These are phyloP conservation scores for Flaveria bidentis DNA, from an alignment of 129 eudicot species.

Conservation along the genomic window DNA sequence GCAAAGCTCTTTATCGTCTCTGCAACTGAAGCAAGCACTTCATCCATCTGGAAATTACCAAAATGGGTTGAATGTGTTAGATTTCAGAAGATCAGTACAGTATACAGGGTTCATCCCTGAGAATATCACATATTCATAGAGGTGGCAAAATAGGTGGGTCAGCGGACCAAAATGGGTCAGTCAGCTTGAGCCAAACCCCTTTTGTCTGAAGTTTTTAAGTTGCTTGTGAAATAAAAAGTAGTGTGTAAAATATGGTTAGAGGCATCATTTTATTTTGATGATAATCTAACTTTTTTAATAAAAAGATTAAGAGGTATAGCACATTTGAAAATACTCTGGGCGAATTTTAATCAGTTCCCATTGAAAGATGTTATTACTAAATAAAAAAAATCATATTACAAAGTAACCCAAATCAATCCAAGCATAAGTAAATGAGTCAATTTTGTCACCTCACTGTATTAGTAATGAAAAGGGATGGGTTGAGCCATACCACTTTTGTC, in stretches of 20 bases:
- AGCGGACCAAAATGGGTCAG: neutral
- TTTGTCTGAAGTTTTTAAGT: neutral
- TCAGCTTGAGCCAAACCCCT: neutral
- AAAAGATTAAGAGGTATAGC: neutral
- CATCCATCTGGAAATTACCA: constrained; percentile 25
- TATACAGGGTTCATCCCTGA: too few relatives aligned
- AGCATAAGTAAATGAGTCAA: neutral
- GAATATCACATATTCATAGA: neutral
- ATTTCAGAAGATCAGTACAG: neutral
- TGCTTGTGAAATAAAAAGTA: neutral
- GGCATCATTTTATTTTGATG: neutral
- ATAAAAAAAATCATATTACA: neutral
- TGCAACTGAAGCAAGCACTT: constrained; percentile 85
- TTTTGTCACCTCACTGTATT: neutral
- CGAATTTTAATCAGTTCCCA: neutral
- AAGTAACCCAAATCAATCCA: neutral
- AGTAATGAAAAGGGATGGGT: neutral
- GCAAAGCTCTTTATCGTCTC: constrained; percentile 79
- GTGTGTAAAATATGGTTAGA: neutral
- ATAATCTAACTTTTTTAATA: neutral
- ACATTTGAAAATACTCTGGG: neutral
- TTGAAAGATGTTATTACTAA: neutral
- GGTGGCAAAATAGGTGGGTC: neutral
- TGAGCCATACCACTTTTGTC: neutral
- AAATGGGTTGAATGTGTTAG: neutral